Base-by-base conservation (phyloP, 2,329 filamentous ascomycete genomes). In the Penicillium sp. region DNA sequence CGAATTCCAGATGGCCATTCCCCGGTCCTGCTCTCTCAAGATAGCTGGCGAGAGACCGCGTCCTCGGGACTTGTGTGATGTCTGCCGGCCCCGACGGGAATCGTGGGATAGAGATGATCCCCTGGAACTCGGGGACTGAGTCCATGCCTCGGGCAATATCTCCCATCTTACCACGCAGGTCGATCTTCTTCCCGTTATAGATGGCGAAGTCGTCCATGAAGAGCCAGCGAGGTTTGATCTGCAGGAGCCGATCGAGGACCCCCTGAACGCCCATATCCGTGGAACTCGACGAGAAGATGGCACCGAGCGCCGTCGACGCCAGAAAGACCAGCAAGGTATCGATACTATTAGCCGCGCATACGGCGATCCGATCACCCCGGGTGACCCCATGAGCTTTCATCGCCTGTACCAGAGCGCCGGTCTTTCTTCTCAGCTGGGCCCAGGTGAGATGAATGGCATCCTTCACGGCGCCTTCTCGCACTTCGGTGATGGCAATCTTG, bases 261-360 rank as follows among this genome's bases (percentile, higher is more conserved):
- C 87, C 87, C 47, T 83, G 81, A 10, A 83, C 81, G 0, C 87
- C 87, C 83, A 93, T 93, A 63, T 94, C 87, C 0, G 87, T 91
- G 6, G 82, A 86, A 37, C 79, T 83, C 33, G 79, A 85, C 50
- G 80, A 86, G 60, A 93, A 93, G 1, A 94, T 62, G 0, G 75
- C 87, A 0, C 88, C 88, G 1, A 93, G 56, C 62, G 83, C 81
- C 1, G 77, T 78, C 0, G 80, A 76, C 0, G 85, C 87, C 43
- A 87, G 69, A 57, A 86, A 84, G 1, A 88, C 78, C 2, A 81
- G 70, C 40, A 89, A 67, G 0, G 87, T 90, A 60, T 89, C 83
- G 23, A 87, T 72, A 26, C 81, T 83, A 51, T 91, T 89, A 16
- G 81, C 81, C 1, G 81, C 84, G 2, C 93, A 85, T 3, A 87